Evolutionary conservation across 192 early-diverging fungal species (phyloP).

Genomic region (Coemansia sp.): DNA sequence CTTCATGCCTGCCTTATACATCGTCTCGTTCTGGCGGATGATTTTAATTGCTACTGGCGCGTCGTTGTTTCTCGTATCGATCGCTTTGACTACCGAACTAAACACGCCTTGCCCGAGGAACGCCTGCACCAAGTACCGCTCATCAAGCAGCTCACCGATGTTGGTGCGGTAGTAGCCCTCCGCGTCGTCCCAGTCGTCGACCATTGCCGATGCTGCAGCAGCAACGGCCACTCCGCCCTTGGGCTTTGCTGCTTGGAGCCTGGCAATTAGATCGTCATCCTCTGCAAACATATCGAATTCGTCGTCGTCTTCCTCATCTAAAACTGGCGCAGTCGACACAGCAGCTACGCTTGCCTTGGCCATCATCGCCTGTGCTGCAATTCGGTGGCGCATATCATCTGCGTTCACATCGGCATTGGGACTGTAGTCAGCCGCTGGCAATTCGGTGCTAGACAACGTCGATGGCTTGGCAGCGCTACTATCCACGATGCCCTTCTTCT

Average conservation of each 20-base stretch:
- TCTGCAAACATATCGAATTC: constrained; percentile 68
- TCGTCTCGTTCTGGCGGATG: constrained; percentile 93
- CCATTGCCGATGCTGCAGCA: constrained; percentile 31
- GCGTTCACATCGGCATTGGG: constrained; percentile 73
- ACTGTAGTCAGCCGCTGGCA: constrained; percentile 80
- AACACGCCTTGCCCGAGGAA: constrained; percentile 95
- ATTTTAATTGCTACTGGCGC: constrained; percentile 94
- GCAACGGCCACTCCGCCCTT: constrained; percentile 21
- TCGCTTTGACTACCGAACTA: constrained; percentile 89
- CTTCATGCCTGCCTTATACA: constrained; percentile 88
- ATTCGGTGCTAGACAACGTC: constrained; percentile 17
- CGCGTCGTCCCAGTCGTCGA: constrained; percentile 94
- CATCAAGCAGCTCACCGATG: constrained; percentile 84
- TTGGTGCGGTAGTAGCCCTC: constrained; percentile 97
- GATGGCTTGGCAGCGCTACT: constrained; percentile 16
- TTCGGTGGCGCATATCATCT: constrained; percentile 68
- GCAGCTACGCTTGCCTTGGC: constrained; percentile 45
- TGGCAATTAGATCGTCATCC: constrained; percentile 55
- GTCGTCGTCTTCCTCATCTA: constrained; percentile 42
- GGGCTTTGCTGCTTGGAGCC: constrained; percentile 11
- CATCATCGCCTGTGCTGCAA: constrained; percentile 42
- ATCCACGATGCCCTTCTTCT: constrained; percentile 32
- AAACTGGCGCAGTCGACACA: constrained; percentile 18
- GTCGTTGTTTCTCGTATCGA: constrained; percentile 71
- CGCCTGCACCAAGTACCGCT: constrained; percentile 84